Conservation (phyloP, 2,329 filamentous ascomycete genomes). For the Fusarium praegraminearum region DNA sequence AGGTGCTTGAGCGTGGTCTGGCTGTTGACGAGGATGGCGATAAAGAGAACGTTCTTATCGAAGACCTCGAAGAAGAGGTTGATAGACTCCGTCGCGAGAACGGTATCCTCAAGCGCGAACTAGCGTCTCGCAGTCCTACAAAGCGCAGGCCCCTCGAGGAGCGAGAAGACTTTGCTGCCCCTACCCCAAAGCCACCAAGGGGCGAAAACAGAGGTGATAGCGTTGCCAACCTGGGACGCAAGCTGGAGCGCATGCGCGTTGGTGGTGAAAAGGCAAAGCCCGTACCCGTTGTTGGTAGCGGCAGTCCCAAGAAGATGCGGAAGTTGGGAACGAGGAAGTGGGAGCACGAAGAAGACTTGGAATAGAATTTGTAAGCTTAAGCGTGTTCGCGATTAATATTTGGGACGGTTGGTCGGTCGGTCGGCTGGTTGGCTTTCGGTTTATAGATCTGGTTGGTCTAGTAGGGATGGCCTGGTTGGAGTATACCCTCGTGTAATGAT, state of each 20-base stretch:
- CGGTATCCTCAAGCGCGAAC: conserved; percentile 72
- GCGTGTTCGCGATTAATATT: conserved; percentile 20
- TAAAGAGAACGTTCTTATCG: conserved; percentile 72
- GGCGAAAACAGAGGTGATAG: conserved; percentile 33
- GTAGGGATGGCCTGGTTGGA: conserved; percentile 16
- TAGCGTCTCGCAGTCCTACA: conserved; percentile 71
- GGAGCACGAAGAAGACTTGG: conserved; percentile 57
- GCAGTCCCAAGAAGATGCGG: conserved; percentile 67
- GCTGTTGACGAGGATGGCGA: conserved; percentile 62
- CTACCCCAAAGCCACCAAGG: conserved; percentile 26
- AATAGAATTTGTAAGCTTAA: conserved; percentile 32
- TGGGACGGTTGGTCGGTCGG: conserved; percentile 21
- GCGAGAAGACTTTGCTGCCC: conserved; percentile 59
- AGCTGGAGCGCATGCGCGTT: conserved; percentile 65
- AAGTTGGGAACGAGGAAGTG: conserved; percentile 62
- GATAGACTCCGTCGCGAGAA: conserved; percentile 75
- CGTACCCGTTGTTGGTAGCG: conserved; percentile 54
- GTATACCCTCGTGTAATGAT: conserved; percentile 46
- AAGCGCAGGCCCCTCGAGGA: conserved; percentile 69
- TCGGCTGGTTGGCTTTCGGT: background rate
- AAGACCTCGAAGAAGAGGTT: conserved; percentile 78
- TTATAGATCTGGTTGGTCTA: background rate
- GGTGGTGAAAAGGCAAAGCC: conserved; percentile 52
- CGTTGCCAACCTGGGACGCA: conserved; percentile 57
- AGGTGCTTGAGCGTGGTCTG: conserved; percentile 66